phyloP scores from a whole-genome alignment of 1,284 basidiomycete genomes.

The Agroathelia rolfsii region DNA sequence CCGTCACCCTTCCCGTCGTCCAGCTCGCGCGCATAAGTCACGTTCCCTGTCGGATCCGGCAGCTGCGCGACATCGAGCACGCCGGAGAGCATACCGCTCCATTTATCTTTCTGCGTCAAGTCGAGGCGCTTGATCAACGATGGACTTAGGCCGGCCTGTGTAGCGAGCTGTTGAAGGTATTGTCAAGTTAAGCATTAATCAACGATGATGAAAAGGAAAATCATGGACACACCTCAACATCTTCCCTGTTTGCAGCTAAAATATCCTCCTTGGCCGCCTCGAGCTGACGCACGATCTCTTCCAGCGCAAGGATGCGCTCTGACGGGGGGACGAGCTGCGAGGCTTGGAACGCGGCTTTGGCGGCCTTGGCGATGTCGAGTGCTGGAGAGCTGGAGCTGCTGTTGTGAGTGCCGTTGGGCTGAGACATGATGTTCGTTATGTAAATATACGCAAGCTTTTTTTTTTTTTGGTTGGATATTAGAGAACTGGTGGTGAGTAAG shows the following conservation, averaged over 20 bases:
- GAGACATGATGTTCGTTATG: no score
- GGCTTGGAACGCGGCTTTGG: conserved; percentile 75
- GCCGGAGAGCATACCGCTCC: conserved; percentile 89
- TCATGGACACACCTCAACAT: conserved; percentile 52
- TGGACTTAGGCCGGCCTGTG: no score
- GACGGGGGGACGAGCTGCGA: conserved; percentile 70
- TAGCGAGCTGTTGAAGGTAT: no score
- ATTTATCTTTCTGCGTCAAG: conserved; percentile 80
- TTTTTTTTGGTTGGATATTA: no score
- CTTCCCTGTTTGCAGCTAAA: conserved; percentile 69
- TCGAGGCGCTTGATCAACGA: conserved; percentile 84
- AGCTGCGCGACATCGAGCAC: conserved; percentile 80
- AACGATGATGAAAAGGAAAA: conserved; percentile 3
- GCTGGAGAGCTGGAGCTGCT: no score
- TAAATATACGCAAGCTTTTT: no score
- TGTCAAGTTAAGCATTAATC: no score
- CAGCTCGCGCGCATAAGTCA: conserved; percentile 82
- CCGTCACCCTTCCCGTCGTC: no score
- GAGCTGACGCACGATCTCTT: conserved; percentile 61
- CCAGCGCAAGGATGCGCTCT: conserved; percentile 65
- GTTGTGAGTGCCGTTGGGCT: no score
- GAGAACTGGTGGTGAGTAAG: no score
- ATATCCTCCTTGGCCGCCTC: conserved; percentile 56
- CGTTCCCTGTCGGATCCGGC: conserved; percentile 79
- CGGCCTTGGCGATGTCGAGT: conserved; percentile 63